Evolutionary conservation across 2,329 filamentous ascomycete genomes (phyloP), one percentile per base, ranked within the genome.

Genomic region (Zasmidium citrigriseum): DNA sequence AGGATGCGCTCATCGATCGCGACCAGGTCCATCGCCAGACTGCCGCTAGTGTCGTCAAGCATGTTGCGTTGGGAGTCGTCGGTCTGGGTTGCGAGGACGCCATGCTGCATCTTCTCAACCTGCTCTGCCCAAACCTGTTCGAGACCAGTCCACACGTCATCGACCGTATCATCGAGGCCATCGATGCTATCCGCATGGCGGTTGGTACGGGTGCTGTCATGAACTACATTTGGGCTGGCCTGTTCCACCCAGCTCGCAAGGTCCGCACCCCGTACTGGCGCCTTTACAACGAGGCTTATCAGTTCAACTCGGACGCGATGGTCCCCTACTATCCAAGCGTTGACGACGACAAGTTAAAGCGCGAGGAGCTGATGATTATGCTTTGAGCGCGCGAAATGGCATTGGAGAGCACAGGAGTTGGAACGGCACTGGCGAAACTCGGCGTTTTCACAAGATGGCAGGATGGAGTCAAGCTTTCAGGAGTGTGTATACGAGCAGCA

Each of bases 81-180:
- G 95, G 95, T 29, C 84, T 99, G 2, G 96, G 96, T 22, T 98
- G 93, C 74, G 95, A 99, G 78, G 95, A 99, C 73, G 95, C 95
- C 49, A 98, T 99, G 93, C 83, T 99, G 48, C 95, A 99, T 78
- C 83, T 99, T 23, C 89, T 99, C 66, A 99, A 99, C 77, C 83
- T 99, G 2, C 84, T 99, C 5, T 96, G 93, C 75, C 96, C 95
- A 29, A 99, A 99, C 75, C 83, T 99, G 55, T 99, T 98, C 76
- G 95, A 99, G 77, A 99, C 95, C 4, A 95, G 89, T 68, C 95
- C 95, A 0, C 95, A 99, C 83, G 95, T 99, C 69, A 99, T 99
- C 68, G 95, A 99, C 76, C 88, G 95, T 46, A 96, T 99, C 67
- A 89, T 99, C 64, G 96, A 99, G 76, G 95, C 96, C 52, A 96